A percentile compares a stretch with the other conserved stretches of the same genome.
Evolutionary conservation across 306 rosid species (phyloP).

Genomic region (Quercus mongolica): DNA sequence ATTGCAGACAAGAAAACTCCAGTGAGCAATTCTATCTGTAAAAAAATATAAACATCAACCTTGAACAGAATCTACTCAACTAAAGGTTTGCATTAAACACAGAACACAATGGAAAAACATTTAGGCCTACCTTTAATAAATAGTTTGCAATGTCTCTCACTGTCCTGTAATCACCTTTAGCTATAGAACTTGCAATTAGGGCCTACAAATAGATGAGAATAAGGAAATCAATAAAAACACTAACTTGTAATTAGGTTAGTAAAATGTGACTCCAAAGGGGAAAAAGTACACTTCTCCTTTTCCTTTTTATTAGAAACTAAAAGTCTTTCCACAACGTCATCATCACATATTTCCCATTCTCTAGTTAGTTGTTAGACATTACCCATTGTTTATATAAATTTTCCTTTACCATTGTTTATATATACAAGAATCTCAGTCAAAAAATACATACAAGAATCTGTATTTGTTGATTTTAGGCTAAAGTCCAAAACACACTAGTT

Average conservation of each 20-base stretch:
- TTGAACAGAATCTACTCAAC: constrained; percentile 12
- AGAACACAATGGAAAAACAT: constrained; percentile 12
- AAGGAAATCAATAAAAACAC: constrained; percentile 9
- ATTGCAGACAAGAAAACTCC: constrained; percentile 70
- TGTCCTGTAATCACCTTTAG: constrained; percentile 68
- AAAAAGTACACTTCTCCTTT: neutral
- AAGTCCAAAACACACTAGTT: too few species aligned
- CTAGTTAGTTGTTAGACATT: too few species aligned
- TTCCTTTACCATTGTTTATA: too few species aligned
- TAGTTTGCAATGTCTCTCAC: constrained; percentile 68
- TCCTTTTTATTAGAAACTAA: too few species aligned
- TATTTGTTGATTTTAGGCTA: too few species aligned
- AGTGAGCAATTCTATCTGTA: constrained; percentile 70
- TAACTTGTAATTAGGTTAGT: neutral
- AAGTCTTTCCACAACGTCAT: too few species aligned
- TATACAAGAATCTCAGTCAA: too few species aligned
- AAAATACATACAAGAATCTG: too few species aligned
- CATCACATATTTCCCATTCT: too few species aligned
- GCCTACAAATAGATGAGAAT: constrained; percentile 51
- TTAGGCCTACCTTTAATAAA: constrained; percentile 50
- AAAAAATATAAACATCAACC: constrained; percentile 23
- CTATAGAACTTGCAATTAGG: constrained; percentile 71
- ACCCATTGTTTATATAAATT: too few species aligned
- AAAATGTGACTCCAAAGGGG: neutral
- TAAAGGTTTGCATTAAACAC: constrained; percentile 7